These are phyloP conservation scores for Pharnaceum exiguum DNA, from an alignment of 148 eudicot genomes.

Conservation along the genomic window DNA sequence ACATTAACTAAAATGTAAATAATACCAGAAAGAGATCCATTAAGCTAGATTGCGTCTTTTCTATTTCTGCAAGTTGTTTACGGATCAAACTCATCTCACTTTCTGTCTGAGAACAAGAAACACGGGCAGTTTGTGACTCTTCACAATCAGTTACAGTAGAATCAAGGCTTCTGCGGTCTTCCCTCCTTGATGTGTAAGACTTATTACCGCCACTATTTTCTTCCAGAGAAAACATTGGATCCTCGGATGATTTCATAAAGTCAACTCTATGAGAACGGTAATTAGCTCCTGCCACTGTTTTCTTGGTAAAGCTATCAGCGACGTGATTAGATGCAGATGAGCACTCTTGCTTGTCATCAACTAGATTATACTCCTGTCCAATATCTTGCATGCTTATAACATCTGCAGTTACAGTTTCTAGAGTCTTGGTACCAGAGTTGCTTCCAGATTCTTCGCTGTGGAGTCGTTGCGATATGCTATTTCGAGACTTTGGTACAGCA, in stretches of 20 bases:
- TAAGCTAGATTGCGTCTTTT: constrained; percentile 64
- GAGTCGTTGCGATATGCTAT: constrained; percentile 23
- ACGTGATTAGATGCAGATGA: constrained; percentile 63
- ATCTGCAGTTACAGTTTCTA: constrained; percentile 44
- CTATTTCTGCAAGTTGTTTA: constrained; percentile 71
- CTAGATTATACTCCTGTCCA: constrained; percentile 45
- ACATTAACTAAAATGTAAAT: constrained; percentile 8
- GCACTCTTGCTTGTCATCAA: constrained; percentile 69
- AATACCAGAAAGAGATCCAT: constrained; percentile 76
- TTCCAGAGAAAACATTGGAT: constrained; percentile 33
- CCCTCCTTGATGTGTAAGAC: constrained; percentile 31
- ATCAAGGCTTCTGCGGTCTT: constrained; percentile 65
- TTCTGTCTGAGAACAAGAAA: constrained; percentile 45
- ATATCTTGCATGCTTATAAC: constrained; percentile 37
- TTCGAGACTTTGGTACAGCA: constrained; percentile 48
- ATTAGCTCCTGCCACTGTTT: constrained; percentile 32
- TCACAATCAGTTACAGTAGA: constrained; percentile 60
- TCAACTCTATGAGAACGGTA: constrained; percentile 31
- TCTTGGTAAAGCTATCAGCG: constrained; percentile 39
- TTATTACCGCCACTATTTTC: constrained; percentile 36
- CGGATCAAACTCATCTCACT: constrained; percentile 50
- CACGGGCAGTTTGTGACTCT: constrained; percentile 37
- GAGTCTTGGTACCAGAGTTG: constrained; percentile 54
- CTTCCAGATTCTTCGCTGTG: constrained; percentile 55
- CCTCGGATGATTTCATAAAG: constrained; percentile 32